Evolutionary conservation across 2,329 filamentous ascomycete genomes (phyloP).

Genomic region (Ceratocystis destructans): DNA sequence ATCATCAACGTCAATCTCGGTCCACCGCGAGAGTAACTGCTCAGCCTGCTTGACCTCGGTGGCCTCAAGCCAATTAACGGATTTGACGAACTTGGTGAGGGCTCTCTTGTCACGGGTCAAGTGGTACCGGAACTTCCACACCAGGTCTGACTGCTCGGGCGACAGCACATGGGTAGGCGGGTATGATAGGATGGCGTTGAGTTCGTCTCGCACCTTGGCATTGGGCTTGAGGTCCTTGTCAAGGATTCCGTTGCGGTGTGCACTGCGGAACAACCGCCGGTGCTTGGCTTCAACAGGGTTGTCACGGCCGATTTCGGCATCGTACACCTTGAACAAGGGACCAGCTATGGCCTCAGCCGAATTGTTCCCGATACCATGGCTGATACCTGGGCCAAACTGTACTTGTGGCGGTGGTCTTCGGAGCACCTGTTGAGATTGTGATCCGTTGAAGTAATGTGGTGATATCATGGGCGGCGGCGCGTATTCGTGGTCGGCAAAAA

Average conservation of each 20-base stretch:
- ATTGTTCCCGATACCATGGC: slow-evolving; percentile 29
- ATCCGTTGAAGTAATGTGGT: slow-evolving; percentile 3
- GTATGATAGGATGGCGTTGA: slow-evolving; percentile 83
- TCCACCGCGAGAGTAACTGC: slow-evolving; percentile 84
- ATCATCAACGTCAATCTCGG: slow-evolving; percentile 92
- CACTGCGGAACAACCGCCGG: slow-evolving; percentile 76
- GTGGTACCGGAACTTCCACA: slow-evolving; percentile 97
- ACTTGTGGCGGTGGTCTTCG: slow-evolving; percentile 76
- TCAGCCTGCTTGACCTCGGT: slow-evolving; percentile 80
- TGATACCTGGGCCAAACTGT: slow-evolving; percentile 79
- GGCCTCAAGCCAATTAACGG: slow-evolving; percentile 81
- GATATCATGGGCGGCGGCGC: slow-evolving; percentile 50
- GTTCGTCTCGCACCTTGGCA: slow-evolving; percentile 83
- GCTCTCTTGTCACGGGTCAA: slow-evolving; percentile 82
- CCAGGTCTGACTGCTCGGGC: slow-evolving; percentile 83
- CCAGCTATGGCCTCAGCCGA: slow-evolving; percentile 29
- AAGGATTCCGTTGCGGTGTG: slow-evolving; percentile 77
- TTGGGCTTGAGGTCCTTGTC: slow-evolving; percentile 95
- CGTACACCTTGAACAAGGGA: slow-evolving; percentile 72
- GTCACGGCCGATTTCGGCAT: slow-evolving; percentile 77
- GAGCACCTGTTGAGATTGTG: slow-evolving; percentile 34
- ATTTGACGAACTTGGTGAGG: slow-evolving; percentile 95
- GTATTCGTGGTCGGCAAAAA: slow-evolving; percentile 92
- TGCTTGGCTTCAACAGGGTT: slow-evolving; percentile 96
- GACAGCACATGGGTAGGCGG: slow-evolving; percentile 80